These are phyloP conservation scores for Leptographium wingfieldii DNA, from an alignment of 2,329 filamentous ascomycete genomes.

Conservation along the genomic window DNA sequence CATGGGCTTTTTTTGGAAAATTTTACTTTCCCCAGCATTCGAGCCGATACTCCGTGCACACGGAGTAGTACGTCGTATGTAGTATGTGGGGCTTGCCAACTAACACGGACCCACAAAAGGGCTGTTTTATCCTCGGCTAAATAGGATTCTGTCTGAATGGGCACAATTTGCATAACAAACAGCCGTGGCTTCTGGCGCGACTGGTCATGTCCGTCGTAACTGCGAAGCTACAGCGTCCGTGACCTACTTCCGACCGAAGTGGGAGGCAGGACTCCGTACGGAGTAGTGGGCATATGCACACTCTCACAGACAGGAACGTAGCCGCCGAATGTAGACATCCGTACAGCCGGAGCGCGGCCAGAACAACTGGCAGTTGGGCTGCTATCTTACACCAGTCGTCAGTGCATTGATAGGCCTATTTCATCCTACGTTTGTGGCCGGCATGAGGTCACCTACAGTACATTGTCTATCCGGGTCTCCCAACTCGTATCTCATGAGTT, in stretches of 20 bases:
- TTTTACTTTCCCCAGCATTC: slow-evolving; percentile 1
- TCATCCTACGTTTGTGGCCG: no score
- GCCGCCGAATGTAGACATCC: background rate
- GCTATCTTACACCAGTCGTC: no score
- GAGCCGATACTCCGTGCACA: background rate
- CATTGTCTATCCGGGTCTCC: background rate
- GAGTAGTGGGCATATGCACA: background rate
- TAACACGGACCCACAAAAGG: background rate
- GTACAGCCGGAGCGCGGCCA: background rate
- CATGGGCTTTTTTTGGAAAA: background rate
- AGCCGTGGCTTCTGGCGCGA: background rate
- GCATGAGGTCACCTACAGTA: no score
- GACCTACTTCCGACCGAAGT: background rate
- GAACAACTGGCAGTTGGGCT: no score
- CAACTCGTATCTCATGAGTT: background rate
- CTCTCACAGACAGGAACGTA: background rate
- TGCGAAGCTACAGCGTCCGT: background rate
- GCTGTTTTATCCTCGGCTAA: slow-evolving; percentile 1
- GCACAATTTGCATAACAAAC: background rate
- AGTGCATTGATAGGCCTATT: no score
- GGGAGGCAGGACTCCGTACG: background rate
- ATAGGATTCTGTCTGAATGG: background rate
- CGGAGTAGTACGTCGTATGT: no score
- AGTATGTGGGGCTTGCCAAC: background rate
- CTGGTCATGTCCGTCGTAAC: background rate